Percentiles rank a stretch among this genome's conserved stretches.
These are phyloP conservation scores for Magnolia changhungtana DNA, from an alignment of 164 flowering plant genomes.

Conservation along the genomic window DNA sequence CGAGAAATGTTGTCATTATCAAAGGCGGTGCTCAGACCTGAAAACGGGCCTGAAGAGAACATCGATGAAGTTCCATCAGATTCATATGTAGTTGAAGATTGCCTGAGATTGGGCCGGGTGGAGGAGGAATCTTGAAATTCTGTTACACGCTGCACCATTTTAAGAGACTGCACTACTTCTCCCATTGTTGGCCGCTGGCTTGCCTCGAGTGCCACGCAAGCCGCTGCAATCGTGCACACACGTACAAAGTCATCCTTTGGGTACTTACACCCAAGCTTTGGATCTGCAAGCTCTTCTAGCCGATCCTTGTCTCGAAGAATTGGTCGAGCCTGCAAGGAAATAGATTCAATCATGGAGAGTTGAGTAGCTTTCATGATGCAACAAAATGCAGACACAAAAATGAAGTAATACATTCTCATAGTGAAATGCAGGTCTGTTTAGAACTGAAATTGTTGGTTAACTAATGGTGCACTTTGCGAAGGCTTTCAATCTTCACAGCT, in stretches of 20 bases:
- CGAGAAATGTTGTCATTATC: conserved; percentile 67
- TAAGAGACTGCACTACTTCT: conserved; percentile 96
- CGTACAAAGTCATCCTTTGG: conserved; percentile 86
- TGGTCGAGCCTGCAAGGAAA: conserved; percentile 74
- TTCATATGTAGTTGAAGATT: conserved; percentile 82
- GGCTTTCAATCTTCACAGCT: no score
- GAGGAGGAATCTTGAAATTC: conserved; percentile 73
- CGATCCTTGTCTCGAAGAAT: conserved; percentile 84
- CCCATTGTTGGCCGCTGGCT: conserved; percentile 96
- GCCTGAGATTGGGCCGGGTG: conserved; percentile 61
- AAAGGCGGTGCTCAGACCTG: conserved; percentile 61
- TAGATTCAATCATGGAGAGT: neutral
- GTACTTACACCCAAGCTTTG: conserved; percentile 66
- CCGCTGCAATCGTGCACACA: conserved; percentile 95
- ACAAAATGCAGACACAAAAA: no score
- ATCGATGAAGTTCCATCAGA: conserved; percentile 91
- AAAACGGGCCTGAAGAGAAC: conserved; percentile 94
- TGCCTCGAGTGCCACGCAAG: conserved; percentile 95
- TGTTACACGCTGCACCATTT: conserved; percentile 83
- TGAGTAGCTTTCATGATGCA: neutral
- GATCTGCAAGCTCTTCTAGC: conserved; percentile 88
- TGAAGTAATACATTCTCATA: neutral
- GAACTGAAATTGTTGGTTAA: neutral
- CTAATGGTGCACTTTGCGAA: no score
- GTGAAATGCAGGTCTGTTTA: neutral